A percentile compares a stretch with the other conserved stretches of the same genome.
phyloP scores from a whole-genome alignment of 257 asterid genomes.

The Solanum neorickii region DNA sequence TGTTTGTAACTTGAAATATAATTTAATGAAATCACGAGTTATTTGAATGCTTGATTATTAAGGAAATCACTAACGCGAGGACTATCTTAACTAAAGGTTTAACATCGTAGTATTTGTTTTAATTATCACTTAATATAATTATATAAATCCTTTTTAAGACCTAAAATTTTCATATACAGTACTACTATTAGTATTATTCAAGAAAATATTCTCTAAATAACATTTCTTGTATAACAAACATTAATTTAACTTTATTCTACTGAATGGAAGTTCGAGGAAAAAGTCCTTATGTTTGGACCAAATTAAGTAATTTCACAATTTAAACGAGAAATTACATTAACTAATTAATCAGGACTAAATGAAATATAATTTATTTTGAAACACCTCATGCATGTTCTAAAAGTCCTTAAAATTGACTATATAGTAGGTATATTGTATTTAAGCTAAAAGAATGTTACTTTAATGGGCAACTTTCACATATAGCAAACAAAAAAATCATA shows the following conservation, averaged over 20 bases:
- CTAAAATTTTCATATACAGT: not conserved
- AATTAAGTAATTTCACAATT: not conserved
- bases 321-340: not conserved
- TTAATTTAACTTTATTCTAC: not conserved
- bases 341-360: too few species aligned
- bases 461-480: too few species aligned
- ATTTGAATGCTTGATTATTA: not conserved
- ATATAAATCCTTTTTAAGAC: not conserved
- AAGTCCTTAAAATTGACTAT: not conserved
- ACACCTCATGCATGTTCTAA: not conserved
- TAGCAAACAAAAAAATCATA: too few species aligned
- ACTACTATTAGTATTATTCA: not conserved
- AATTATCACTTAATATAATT: not conserved
- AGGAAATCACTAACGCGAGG: not conserved
- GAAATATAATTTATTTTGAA: too few species aligned
- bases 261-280: not conserved
- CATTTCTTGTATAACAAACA: not conserved
- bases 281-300: not conserved
- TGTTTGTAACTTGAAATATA: not conserved
- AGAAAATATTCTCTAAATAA: not conserved
- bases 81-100: not conserved
- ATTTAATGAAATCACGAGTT: too few species aligned
- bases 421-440: not conserved
- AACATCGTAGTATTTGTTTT: not conserved
- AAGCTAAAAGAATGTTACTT: not conserved